phyloP scores from a whole-genome alignment of 352 stramenopile species.

The Phytophthora sansomeana region DNA sequence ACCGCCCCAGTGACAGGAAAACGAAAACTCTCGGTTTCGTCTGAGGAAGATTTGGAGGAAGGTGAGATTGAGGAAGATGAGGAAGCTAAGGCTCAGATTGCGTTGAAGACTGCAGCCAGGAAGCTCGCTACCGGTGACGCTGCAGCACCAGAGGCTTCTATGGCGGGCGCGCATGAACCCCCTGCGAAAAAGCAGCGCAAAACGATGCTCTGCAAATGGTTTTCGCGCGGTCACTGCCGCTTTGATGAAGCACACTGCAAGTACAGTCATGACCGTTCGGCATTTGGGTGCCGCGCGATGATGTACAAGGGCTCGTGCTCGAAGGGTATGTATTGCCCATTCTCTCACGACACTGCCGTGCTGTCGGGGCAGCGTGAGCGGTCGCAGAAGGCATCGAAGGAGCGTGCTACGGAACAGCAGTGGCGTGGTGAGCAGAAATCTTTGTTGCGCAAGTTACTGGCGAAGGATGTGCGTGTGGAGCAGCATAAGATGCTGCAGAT shows the following conservation, averaged over 20 bases:
- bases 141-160: neutral
- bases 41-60: conserved; percentile 65
- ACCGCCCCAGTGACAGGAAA: conserved; percentile 34
- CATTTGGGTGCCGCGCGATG: conserved; percentile 68
- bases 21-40: conserved; percentile 57
- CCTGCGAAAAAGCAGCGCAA: conserved; percentile 54
- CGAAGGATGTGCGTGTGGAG: conserved; percentile 75
- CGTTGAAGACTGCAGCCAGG: conserved; percentile 9
- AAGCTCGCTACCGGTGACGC: conserved; percentile 18
- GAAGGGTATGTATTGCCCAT: conserved; percentile 66
- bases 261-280: conserved; percentile 74
- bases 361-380: conserved; percentile 40
- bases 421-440: conserved; percentile 74
- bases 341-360: conserved; percentile 60
- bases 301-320: conserved; percentile 60
- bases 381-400: conserved; percentile 38
- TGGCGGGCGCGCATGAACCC: conserved; percentile 22
- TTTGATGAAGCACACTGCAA: conserved; percentile 63
- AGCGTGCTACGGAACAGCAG: conserved; percentile 63
- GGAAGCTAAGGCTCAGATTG: conserved; percentile 32
- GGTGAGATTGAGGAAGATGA: conserved; percentile 59
- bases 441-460: conserved; percentile 77
- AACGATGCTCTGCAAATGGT: conserved; percentile 70
- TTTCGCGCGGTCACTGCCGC: conserved; percentile 66
- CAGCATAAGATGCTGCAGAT: conserved; percentile 83